phyloP scores from a whole-genome alignment of 2,329 filamentous ascomycete genomes.

The Pseudogymnoascus sp. region DNA sequence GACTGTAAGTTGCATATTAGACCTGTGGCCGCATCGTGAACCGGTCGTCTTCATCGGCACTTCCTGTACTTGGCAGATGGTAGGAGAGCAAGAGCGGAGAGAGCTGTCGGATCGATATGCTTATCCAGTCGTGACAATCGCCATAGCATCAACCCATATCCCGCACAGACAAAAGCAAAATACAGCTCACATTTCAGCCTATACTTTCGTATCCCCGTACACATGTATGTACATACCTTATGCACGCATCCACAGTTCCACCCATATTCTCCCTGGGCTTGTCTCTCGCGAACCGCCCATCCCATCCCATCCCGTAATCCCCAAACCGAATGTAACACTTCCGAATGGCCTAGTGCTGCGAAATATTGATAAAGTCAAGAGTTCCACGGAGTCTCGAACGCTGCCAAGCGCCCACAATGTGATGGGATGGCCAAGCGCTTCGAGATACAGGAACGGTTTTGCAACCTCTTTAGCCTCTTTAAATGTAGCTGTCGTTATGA shows the following conservation, averaged over 20 bases:
- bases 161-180: background rate
- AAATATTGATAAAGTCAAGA: constrained; percentile 4
- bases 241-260: background rate
- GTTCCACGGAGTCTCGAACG: background rate
- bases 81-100: background rate
- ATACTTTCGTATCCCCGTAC: background rate
- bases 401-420: background rate
- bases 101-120: background rate
- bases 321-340: constrained; percentile 2
- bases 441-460: constrained; percentile 4
- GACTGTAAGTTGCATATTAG: background rate
- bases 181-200: background rate
- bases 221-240: background rate
- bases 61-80: background rate
- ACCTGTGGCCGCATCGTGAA: constrained; percentile 1
- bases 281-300: background rate
- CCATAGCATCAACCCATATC: background rate
- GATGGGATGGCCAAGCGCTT: background rate
- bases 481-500: background rate
- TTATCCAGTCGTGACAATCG: background rate
- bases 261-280: background rate
- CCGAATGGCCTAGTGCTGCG: background rate
- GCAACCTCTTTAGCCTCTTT: background rate
- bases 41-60: background rate
- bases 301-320: background rate